These are phyloP conservation scores for Trebouxia sp. DNA, from an alignment of 139 green algal species.

Conservation along the genomic window DNA sequence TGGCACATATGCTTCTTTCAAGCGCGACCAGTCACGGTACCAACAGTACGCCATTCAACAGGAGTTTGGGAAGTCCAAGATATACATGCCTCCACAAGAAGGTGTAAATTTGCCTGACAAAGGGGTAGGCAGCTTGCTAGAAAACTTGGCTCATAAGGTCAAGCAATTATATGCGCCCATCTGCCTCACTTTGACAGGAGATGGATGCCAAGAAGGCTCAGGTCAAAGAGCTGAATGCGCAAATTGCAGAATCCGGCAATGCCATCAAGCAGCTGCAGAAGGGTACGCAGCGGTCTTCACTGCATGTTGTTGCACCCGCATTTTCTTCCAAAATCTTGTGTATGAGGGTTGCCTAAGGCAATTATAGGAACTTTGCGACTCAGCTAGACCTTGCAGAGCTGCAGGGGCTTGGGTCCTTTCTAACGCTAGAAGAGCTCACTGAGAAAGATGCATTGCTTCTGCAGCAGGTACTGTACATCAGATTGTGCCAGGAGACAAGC, in stretches of 20 bases:
- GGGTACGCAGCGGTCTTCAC: constrained; percentile 21
- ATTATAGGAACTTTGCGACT: too few species aligned
- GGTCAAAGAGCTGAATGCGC: constrained; percentile 31
- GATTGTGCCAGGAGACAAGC: too few species aligned
- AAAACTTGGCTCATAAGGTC: neutral
- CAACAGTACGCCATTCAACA: constrained; percentile 29
- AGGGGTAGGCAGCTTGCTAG: constrained; percentile 43
- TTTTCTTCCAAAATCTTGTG: neutral
- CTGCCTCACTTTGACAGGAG: constrained; percentile 40
- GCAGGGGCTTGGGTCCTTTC: constrained; percentile 31
- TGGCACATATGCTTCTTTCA: neutral
- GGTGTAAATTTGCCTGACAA: constrained; percentile 49
- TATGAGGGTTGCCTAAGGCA: too few species aligned
- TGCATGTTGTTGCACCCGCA: too few species aligned
- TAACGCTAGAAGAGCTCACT: constrained; percentile 51
- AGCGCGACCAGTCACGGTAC: too few species aligned
- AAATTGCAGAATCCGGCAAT: neutral
- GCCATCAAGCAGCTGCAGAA: constrained; percentile 24
- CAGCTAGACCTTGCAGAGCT: too few species aligned
- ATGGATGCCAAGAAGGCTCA: constrained; percentile 41
- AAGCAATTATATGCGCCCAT: neutral
- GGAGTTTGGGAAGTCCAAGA: constrained; percentile 83
- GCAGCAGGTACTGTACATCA: constrained; percentile 1
- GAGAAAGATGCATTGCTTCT: constrained; percentile 7
- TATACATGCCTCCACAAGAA: constrained; percentile 74